Base-by-base conservation (phyloP, 2,329 filamentous ascomycete genomes). In the Epichloe hybrida region DNA sequence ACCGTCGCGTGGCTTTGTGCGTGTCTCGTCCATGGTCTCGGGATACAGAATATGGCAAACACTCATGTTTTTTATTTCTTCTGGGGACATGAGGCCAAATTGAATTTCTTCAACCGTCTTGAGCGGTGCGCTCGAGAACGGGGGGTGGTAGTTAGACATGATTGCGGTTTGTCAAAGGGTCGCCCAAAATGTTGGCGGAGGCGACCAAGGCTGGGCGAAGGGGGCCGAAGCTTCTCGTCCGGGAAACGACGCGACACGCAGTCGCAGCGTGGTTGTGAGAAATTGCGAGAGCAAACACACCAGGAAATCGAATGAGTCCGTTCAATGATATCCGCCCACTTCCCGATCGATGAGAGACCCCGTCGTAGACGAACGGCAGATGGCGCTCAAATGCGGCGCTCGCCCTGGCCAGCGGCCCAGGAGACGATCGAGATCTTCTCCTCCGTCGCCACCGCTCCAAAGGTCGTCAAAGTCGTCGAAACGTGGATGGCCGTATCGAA, bases 41-140 rank as follows among this genome's bases (percentile, higher is more conserved):
- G 93, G 90, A 66, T 96, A 97, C 68, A 93, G 80, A 66, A 98
- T 91, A 68, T 95, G 88, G 60, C 84, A 86, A 56, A 97, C 91
- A 71, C 90, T 96, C 88, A 97, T 94, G 63, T 86, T 90, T 98
- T 98, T 97, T 71, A 97, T 95, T 75, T 98, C 94, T 68, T 98
- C 93, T 27, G 93, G 93, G 37, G 93, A 95, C 70, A 98, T 81
- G 66, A 98, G 80, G 65, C 93, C 93, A 66, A 98, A 98, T 76
- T 98, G 94, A 62, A 98, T 95, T 78, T 98, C 94, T 78, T 96
- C 85, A 63, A 98, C 90, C 59, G 86, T 95, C 77, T 93, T 91
- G 79, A 97, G 79, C 69, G 90, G 90, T 80, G 87, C 90, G 79
- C 86, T 90, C 68, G 88, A 95, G 72, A 89, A 88, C 65, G 85